phyloP scores from a whole-genome alignment of 192 early-diverging fungal genomes.

The Coemansia sp. region DNA sequence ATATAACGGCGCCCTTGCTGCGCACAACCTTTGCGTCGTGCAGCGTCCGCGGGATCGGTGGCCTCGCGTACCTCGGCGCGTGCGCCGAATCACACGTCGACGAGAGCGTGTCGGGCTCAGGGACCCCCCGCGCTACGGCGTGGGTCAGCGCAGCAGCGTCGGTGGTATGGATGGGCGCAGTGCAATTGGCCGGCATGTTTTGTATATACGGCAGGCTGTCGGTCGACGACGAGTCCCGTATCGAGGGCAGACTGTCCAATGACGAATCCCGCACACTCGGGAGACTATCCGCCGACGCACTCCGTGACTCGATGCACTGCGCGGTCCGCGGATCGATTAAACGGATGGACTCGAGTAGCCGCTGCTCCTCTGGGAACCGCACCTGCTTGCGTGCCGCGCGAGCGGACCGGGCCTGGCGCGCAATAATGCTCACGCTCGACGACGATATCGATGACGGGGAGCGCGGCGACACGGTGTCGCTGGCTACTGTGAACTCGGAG shows the following conservation, averaged over 20 bases:
- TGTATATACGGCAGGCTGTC: too few relatives aligned
- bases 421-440: neutral
- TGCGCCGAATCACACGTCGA: neutral
- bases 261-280: slow-evolving; percentile 1
- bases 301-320: slow-evolving; percentile 26
- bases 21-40: neutral
- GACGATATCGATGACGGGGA: neutral
- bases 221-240: neutral
- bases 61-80: neutral
- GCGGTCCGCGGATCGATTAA: slow-evolving; percentile 30
- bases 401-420: slow-evolving; percentile 1
- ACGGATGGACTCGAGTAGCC: slow-evolving; percentile 39
- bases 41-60: slow-evolving; percentile 11
- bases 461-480: too few relatives aligned
- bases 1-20: slow-evolving; percentile 9
- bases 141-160: too few relatives aligned
- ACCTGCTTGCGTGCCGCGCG: slow-evolving; percentile 23
- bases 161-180: too few relatives aligned
- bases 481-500: neutral
- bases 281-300: neutral
- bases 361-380: slow-evolving; percentile 41
- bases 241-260: neutral
- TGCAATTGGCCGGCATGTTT: too few relatives aligned
- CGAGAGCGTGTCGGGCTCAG: neutral
- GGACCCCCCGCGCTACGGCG: too few relatives aligned